Evolutionary conservation across 441 rosid genomes (phyloP).

Genomic region (California macrophylla): DNA sequence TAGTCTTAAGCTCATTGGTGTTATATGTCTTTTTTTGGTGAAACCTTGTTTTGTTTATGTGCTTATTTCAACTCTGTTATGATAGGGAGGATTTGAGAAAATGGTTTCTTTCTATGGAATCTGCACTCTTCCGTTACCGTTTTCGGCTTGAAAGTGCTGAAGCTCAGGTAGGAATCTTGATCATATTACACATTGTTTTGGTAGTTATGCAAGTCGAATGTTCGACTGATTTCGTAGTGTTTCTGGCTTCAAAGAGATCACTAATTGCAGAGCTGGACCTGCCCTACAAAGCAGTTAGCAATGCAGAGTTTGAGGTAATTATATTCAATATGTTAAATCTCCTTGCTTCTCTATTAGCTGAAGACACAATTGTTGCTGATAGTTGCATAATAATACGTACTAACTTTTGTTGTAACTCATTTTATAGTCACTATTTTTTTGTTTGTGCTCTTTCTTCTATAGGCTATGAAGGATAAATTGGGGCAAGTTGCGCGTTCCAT

Average conservation of each 20-base stretch:
- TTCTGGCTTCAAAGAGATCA: conserved; percentile 36
- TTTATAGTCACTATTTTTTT: not conserved
- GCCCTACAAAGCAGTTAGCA: conserved; percentile 56
- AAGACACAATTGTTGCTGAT: not conserved
- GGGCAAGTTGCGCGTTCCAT: conserved; percentile 63
- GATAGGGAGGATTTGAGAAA: conserved; percentile 81
- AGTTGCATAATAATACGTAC: not conserved
- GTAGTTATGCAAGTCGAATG: conserved; percentile 1
- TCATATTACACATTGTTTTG: not conserved
- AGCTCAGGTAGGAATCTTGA: conserved; percentile 41
- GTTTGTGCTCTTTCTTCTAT: conserved; percentile 2
- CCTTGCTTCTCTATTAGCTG: not conserved
- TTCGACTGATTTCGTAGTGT: conserved; percentile 5
- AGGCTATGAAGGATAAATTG: conserved; percentile 64
- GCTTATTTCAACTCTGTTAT: conserved; percentile 11
- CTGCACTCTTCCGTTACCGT: conserved; percentile 60
- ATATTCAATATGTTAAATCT: not conserved
- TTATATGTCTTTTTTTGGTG: not conserved
- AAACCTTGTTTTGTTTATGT: not conserved
- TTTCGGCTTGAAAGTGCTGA: conserved; percentile 33
- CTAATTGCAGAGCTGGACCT: conserved; percentile 57
- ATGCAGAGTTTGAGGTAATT: conserved; percentile 71
- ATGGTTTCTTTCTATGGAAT: conserved; percentile 90
- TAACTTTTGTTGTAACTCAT: not conserved
- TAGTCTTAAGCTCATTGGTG: not conserved